Percentiles rank a stretch among this genome's conserved stretches.
Evolutionary conservation across 208 protist genomes (phyloP).

Genomic region (Tritrichomonas musculus): DNA sequence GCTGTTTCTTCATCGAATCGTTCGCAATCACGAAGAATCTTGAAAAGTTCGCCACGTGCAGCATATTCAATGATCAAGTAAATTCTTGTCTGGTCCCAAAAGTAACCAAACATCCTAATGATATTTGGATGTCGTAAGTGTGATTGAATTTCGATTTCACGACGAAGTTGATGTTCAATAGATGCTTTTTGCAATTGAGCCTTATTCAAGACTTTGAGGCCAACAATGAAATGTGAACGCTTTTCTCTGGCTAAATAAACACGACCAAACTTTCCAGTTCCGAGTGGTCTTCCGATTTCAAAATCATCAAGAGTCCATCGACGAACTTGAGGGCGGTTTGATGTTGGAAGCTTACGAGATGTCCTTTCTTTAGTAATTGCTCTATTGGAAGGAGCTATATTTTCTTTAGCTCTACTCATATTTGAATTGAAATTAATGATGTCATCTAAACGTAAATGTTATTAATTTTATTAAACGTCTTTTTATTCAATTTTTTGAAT

Average conservation of each 20-base stretch:
- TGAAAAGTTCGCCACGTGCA: constrained; percentile 31
- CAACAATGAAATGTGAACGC: constrained; percentile 88
- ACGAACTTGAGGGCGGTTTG: background rate
- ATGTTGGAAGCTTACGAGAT: background rate
- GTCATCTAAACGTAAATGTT: no score
- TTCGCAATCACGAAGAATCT: background rate
- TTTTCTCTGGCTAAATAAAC: constrained; percentile 95
- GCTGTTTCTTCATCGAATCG: constrained; percentile 31
- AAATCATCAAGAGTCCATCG: constrained; percentile 60
- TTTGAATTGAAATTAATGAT: no score
- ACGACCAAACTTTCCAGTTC: constrained; percentile 90
- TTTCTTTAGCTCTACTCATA: background rate
- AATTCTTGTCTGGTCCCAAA: constrained; percentile 89
- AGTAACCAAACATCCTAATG: constrained; percentile 83
- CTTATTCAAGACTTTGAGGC: constrained; percentile 86
- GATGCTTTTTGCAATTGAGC: constrained; percentile 79
- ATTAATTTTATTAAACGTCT: no score
- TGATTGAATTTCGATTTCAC: constrained; percentile 97
- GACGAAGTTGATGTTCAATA: constrained; percentile 88
- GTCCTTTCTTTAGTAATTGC: background rate
- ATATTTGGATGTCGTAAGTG: constrained; percentile 94
- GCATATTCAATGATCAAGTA: constrained; percentile 98
- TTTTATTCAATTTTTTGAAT: no score
- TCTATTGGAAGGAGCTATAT: background rate
- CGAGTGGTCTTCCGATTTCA: constrained; percentile 62